Base-by-base conservation (phyloP, 1,139 yeast genomes). In the Taphrina wiesneri region DNA sequence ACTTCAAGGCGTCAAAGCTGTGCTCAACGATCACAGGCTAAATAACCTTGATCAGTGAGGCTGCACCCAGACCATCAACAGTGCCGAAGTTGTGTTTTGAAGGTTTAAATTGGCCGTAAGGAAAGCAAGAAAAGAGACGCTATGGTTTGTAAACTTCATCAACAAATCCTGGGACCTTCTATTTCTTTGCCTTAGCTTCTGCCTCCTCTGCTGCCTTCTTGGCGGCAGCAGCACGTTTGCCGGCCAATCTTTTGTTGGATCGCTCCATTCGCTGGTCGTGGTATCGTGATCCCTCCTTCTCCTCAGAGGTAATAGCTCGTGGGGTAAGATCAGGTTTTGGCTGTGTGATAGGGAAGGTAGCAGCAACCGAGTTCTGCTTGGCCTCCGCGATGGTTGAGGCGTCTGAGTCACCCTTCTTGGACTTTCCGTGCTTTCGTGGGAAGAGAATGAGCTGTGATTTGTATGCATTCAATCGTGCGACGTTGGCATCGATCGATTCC, bases 391-490 rank as follows among this genome's bases (percentile, higher is more conserved):
- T 81, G 75, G 84, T 83, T 74, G 84, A 76, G 79, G 88, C 96
- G 77, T 84, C 81, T 74, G 88, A 81, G 69, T 78, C 80, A 63
- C 79, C 80, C 70, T 72, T 70, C 78, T 77, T 77, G 74, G 77
- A 75, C 81, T 84, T 82, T 76, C 84, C 86, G 72, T 83, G 81
- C 85, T 89, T 89, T 83, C 90, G 86, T 85, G 96, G 97, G 84
- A 92, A 91, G 78, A 92, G 86, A 77, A 95, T 93, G 82, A 95
- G 86, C 85, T 92, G 92, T 77, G 96, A 84, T 84, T 87, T 85
- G 95, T 90, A 95, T 82, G 90, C 96, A 84, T 90, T 84, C 81
- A 93, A 88, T 86, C 99, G 91, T 80, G 86, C 89, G 78, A 93
- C 98, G 83, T 93, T 93, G 78, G 86, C 83, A 79, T 92, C 96